Base-by-base conservation (phyloP, 1,284 basidiomycete species). In the Apiotrichum montevideense region DNA sequence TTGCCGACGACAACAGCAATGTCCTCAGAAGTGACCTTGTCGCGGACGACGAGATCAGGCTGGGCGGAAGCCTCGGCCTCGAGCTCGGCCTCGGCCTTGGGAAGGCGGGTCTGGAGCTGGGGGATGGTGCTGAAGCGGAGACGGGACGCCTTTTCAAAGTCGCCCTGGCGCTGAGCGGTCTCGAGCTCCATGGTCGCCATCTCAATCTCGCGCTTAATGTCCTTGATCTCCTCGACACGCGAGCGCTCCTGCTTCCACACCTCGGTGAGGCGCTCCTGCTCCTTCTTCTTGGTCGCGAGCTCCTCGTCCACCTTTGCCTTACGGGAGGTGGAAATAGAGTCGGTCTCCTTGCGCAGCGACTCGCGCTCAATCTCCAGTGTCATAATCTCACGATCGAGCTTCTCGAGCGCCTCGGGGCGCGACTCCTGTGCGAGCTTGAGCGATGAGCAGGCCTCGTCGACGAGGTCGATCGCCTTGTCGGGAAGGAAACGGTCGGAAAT, bases 351-450 rank as follows among this genome's bases (percentile, higher is more conserved):
- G 75, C 89, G 90, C 63, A 97, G 79, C 61, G 87, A 90, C 74
- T 92, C 90, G 11, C 90, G 79, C 75, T 97, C 93, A 64, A 96
- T 96, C 73, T 94, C 85, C 6, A 94, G 79, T 1, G 88, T 93
- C 65, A 93, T 82, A 45, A 94, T 86, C 54, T 88, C 85, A 35
- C 91, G 81, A 59, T 94, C 88, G 6, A 96, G 81, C 1, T 81
- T 80, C 68, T 96, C 92, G 3, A 97, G 80, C 59, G 85, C 85
- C 61, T 91, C 87, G 0, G 93, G 94, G 69, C 93, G 91, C 44
- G 84, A 87, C 71, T 96, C 94, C 67, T 94, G 92, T 1, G 91
- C 87, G 4, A 97, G 83, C 2, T 92, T 84, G n/a, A 96, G 79
- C 0, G 90, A 80, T 6, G 88, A 89, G 6, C 88, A 88, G 1